Evolutionary conservation across 208 protist species (phyloP).

Genomic region (Trypanosoma caninum): DNA sequence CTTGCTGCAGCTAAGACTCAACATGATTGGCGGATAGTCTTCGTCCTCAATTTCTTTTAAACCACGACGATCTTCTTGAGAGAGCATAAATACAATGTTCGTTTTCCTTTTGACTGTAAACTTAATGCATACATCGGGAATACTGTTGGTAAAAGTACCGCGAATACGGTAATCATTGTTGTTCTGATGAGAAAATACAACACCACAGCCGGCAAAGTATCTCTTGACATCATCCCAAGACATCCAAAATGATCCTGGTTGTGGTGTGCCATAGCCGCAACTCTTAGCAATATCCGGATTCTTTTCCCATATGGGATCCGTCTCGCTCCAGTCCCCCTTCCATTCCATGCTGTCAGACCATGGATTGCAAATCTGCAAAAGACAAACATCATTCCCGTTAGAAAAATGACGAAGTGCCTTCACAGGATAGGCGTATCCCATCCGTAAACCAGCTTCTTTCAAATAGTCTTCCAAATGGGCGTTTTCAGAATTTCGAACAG

Average conservation of each 20-base stretch:
- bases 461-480: constrained; percentile 18
- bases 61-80: constrained; percentile 28
- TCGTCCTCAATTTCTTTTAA: background rate
- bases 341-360: constrained; percentile 22
- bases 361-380: constrained; percentile 27
- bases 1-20: constrained; percentile 17
- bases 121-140: constrained; percentile 44
- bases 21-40: constrained; percentile 34
- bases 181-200: constrained; percentile 49
- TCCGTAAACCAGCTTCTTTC: constrained; percentile 18
- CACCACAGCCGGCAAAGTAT: constrained; percentile 61
- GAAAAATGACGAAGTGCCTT: constrained; percentile 10
- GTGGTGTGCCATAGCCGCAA: background rate
- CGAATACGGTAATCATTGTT: constrained; percentile 45
- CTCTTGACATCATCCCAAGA: constrained; percentile 46
- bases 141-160: constrained; percentile 30
- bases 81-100: constrained; percentile 25
- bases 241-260: constrained; percentile 66
- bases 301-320: constrained; percentile 14
- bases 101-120: constrained; percentile 28
- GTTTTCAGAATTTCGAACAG: background rate
- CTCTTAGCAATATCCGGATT: constrained; percentile 24
- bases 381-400: constrained; percentile 7
- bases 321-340: constrained; percentile 26
- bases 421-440: constrained; percentile 23